Base-by-base conservation (phyloP, 2,329 filamentous ascomycete genomes). In the Thelonectria rubi region DNA sequence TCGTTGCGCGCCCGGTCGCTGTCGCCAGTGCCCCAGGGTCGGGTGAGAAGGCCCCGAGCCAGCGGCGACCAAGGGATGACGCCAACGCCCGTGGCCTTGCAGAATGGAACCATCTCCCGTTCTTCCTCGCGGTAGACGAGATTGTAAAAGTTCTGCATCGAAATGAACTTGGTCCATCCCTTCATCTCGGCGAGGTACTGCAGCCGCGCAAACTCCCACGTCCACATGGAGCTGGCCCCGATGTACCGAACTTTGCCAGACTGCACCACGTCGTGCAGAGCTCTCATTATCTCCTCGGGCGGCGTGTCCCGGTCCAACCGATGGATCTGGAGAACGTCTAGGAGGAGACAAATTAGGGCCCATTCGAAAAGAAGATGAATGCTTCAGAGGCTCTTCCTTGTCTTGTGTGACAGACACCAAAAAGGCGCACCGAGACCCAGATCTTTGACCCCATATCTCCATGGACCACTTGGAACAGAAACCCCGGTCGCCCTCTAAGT, bases 291-390 rank as follows among this genome's bases (percentile, higher is more conserved):
- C 74, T 88, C 86, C 68, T 67, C 61, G 3, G 57, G 63, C 24
- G 59, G 61, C 49, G 64, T 87, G 2, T 79, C 77, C 3, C 77
- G 76, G 69, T 89, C 86, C 43, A 87, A 78, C 2, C 86, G 80
- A 72, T 89, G 86, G 58, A 89, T 84, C 72, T 88, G 84, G 18
- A 88, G 77, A 37, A 87, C 80, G 70, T 89, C 86, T 74, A 68
- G 26, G 26, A 30, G 26, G 42, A n/a, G 20, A 43, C 2, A 62
- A 57, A 30, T 48, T 42, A 58, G 49, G 54, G 55, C 61, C 58
- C 55, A 17, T 55, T 65, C 46, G 90, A 37, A 56, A 56, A 55
- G 45, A 59, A 57, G 20, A 47, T 56, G 11, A n/a, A 47, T 14
- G n/a, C 17, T 9, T n/a, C 12, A 21, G 14, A 46, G 11, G 18